Percentiles rank a stretch among this genome's conserved stretches.
These are phyloP conservation scores for Coniochaeta prunicola DNA, from an alignment of 2,329 filamentous ascomycete species.

Conservation along the genomic window DNA sequence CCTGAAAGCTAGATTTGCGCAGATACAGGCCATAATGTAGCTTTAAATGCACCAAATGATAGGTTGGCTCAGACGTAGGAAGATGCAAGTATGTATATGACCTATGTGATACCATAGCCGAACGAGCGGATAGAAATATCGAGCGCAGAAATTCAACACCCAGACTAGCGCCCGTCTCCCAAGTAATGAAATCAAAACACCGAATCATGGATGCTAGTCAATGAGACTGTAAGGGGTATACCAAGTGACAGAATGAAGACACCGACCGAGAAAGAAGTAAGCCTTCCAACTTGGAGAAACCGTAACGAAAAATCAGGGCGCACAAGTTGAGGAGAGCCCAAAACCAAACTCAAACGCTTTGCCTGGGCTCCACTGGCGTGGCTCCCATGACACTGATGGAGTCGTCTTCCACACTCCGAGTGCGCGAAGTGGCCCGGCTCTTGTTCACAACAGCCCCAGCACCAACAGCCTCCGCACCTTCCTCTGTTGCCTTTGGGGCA, in stretches of 20 bases:
- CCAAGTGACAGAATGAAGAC: not conserved
- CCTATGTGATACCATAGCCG: not conserved
- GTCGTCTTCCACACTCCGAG: conserved; percentile 21
- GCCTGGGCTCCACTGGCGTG: conserved; percentile 28
- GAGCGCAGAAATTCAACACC: not conserved
- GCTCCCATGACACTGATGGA: conserved; percentile 26
- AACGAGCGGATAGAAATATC: not conserved
- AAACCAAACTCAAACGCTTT: conserved; percentile 25
- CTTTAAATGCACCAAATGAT: too few relatives aligned
- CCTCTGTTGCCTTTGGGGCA: conserved; percentile 8
- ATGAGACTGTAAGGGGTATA: not conserved
- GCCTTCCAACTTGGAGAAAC: not conserved
- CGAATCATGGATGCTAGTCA: not conserved
- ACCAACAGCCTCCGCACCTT: not conserved
- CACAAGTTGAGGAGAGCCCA: not conserved
- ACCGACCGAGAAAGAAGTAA: not conserved
- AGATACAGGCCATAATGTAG: not conserved
- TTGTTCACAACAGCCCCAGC: conserved; percentile 12
- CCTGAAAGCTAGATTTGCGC: not conserved
- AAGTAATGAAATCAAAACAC: not conserved
- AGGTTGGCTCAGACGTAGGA: not conserved
- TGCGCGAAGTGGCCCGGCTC: conserved; percentile 9
- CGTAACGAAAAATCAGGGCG: not conserved
- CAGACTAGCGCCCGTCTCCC: not conserved
- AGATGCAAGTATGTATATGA: not conserved